These are phyloP conservation scores for Porcisia hertigi DNA, from an alignment of 208 protist species.

Conservation along the genomic window DNA sequence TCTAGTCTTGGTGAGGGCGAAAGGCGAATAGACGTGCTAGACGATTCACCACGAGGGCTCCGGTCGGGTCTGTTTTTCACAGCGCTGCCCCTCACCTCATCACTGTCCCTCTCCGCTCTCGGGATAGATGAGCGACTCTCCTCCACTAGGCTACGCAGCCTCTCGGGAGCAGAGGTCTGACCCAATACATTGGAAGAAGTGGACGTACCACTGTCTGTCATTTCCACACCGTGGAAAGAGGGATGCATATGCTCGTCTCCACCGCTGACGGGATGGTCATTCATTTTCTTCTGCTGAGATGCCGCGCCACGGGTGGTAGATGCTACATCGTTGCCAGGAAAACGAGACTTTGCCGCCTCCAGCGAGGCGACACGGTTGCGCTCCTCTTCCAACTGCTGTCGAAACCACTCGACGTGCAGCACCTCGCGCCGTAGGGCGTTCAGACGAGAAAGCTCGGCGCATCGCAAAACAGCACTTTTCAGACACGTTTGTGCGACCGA, in stretches of 20 bases:
- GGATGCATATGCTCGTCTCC: not conserved
- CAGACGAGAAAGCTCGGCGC: conserved; percentile 42
- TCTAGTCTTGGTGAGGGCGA: not conserved
- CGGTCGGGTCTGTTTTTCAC: not conserved
- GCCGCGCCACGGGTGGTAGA: not conserved
- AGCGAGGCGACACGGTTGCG: not conserved
- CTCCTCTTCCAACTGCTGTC: conserved; percentile 20
- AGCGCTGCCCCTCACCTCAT: conserved; percentile 13
- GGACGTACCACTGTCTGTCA: not conserved
- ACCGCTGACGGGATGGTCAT: not conserved
- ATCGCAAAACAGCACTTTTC: conserved; percentile 25
- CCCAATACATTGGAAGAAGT: not conserved
- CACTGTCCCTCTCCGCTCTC: not conserved
- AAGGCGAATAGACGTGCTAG: not conserved
- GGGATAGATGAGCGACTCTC: not conserved
- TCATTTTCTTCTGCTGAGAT: not conserved
- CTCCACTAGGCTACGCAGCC: conserved; percentile 16
- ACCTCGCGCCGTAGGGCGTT: conserved; percentile 42
- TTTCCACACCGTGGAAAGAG: not conserved
- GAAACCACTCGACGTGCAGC: conserved; percentile 43
- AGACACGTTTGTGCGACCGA: not conserved
- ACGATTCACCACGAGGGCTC: not conserved
- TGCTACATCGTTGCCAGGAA: not conserved
- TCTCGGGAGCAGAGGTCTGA: not conserved
- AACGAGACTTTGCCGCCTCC: not conserved